Conservation (phyloP, 768 basidiomycete genomes). For the Kwoniella mangroviensis region DNA sequence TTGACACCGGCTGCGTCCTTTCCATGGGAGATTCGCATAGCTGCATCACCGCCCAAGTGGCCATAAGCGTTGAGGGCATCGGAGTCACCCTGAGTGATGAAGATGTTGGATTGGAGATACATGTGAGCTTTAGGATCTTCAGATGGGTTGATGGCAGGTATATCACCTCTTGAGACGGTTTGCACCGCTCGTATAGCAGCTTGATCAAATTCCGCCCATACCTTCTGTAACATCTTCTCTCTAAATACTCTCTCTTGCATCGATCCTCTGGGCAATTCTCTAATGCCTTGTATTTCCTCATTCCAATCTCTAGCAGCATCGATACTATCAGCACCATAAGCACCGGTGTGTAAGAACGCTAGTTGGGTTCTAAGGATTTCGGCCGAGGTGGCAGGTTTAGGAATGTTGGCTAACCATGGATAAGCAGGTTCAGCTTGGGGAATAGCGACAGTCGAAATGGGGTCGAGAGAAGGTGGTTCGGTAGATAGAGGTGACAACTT, state of each 20-base stretch:
- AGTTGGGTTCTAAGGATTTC: conserved; percentile 60
- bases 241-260: conserved; percentile 59
- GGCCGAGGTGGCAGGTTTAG: conserved; percentile 45
- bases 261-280: conserved; percentile 56
- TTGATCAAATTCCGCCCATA: conserved; percentile 59
- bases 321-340: conserved; percentile 57
- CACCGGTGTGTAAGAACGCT: conserved; percentile 60
- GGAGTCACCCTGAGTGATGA: conserved; percentile 60
- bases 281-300: conserved; percentile 60
- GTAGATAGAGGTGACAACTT: conserved; percentile 44
- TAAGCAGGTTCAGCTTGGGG: conserved; percentile 59
- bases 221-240: conserved; percentile 59
- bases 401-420: conserved; percentile 58
- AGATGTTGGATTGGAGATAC: conserved; percentile 60
- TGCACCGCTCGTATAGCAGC: conserved; percentile 58
- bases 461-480: conserved; percentile 41
- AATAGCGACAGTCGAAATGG: conserved; percentile 58
- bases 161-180: conserved; percentile 58
- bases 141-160: conserved; percentile 60
- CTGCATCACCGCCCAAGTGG: conserved; percentile 60
- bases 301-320: conserved; percentile 61
- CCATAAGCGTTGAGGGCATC: conserved; percentile 59
- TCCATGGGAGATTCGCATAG: conserved; percentile 58
- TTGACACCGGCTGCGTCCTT: conserved; percentile 61
- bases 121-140: conserved; percentile 59